phyloP scores from a whole-genome alignment of 2,329 filamentous ascomycete species.

The Claviceps capensis region DNA sequence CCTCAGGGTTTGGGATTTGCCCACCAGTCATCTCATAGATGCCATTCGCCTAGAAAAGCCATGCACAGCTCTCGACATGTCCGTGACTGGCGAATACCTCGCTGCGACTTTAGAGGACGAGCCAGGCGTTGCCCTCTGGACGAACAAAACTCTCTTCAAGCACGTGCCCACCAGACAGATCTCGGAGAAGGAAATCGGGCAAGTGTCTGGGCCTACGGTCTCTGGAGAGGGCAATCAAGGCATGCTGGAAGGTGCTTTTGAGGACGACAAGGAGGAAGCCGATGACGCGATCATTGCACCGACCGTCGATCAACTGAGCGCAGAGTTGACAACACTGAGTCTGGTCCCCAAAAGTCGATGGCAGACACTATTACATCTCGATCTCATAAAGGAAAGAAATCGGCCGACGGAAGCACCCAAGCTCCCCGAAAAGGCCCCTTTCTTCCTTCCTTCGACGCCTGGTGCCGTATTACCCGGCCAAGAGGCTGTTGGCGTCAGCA shows the following conservation, averaged over 20 bases:
- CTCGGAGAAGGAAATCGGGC: constrained; percentile 57
- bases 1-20: constrained; percentile 84
- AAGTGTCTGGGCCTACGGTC: constrained; percentile 54
- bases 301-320: constrained; percentile 61
- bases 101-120: constrained; percentile 73
- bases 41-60: constrained; percentile 67
- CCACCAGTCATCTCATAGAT: constrained; percentile 90
- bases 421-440: constrained; percentile 83
- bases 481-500: constrained; percentile 17
- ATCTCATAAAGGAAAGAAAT: constrained; percentile 85
- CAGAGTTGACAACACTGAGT: constrained; percentile 76
- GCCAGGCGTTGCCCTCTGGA: constrained; percentile 90
- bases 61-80: constrained; percentile 79
- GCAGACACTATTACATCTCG: constrained; percentile 88
- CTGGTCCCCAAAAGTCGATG: constrained; percentile 81
- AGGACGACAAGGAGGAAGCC: constrained; percentile 37
- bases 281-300: constrained; percentile 42
- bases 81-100: constrained; percentile 82
- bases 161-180: constrained; percentile 80
- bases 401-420: constrained; percentile 89
- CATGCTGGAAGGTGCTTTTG: constrained; percentile 63
- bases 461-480: constrained; percentile 26
- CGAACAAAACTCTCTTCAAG: constrained; percentile 80
- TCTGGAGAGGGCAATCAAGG: constrained; percentile 72
- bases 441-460: constrained; percentile 69